These are phyloP conservation scores for Novymonas esmeraldas DNA, from an alignment of 208 protist genomes.

Conservation along the genomic window DNA sequence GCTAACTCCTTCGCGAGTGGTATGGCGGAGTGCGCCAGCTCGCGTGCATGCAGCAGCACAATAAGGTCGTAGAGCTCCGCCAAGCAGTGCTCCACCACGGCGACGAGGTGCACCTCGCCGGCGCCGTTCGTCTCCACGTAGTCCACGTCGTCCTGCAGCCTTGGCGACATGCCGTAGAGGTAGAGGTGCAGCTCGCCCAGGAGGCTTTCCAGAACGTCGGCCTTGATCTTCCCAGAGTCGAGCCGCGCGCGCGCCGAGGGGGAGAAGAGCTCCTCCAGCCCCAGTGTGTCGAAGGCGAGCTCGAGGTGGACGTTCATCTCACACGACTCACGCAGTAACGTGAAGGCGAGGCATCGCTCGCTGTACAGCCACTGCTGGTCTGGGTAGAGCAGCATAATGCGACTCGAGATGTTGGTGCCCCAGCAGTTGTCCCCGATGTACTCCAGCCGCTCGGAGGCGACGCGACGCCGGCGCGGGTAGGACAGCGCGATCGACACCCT, in stretches of 20 bases:
- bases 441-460: conserved; percentile 83
- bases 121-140: conserved; percentile 75
- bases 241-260: conserved; percentile 18
- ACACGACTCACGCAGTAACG: conserved; percentile 62
- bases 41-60: conserved; percentile 58
- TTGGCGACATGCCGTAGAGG: conserved; percentile 58
- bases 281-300: conserved; percentile 80
- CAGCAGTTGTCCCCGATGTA: conserved; percentile 88
- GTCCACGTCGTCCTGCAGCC: conserved; percentile 61
- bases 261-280: conserved; percentile 45
- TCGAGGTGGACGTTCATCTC: conserved; percentile 89
- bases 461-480: conserved; percentile 51
- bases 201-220: conserved; percentile 78
- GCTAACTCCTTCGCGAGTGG: conserved; percentile 86
- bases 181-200: conserved; percentile 74
- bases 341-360: conserved; percentile 59
- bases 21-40: conserved; percentile 49
- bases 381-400: conserved; percentile 78
- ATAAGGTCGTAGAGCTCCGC: conserved; percentile 90
- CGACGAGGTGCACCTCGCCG: conserved; percentile 51
- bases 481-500: background rate
- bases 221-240: conserved; percentile 74
- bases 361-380: conserved; percentile 81
- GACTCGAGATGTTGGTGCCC: conserved; percentile 61
- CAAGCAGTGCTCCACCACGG: conserved; percentile 79